Evolutionary conservation across 2,329 filamentous ascomycete genomes (phyloP).

Genomic region (Ophiostoma sp.): DNA sequence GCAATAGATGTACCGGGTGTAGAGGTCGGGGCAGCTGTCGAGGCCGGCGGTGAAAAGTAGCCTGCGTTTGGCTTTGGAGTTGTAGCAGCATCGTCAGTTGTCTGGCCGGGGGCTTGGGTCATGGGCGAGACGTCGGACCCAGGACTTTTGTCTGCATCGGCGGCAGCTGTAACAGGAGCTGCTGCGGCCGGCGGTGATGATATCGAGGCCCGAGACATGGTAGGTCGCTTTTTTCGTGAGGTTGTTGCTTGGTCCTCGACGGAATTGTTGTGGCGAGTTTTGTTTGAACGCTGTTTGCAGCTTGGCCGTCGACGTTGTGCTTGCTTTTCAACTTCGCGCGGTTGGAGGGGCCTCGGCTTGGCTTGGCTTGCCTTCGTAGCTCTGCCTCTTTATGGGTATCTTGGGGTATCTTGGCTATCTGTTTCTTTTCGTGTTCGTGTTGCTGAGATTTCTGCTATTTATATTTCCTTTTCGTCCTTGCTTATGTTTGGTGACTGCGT

Average conservation of each 20-base stretch:
- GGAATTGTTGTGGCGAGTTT: not conserved
- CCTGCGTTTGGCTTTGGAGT: slow-evolving; percentile 27
- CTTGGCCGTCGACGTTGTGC: not conserved
- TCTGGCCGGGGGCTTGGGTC: slow-evolving; percentile 34
- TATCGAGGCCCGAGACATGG: not conserved
- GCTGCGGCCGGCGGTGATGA: not conserved
- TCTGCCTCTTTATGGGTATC: not conserved
- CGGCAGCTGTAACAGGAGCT: slow-evolving; percentile 15
- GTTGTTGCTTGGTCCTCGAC: not conserved
- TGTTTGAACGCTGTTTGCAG: not conserved
- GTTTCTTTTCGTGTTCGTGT: not conserved
- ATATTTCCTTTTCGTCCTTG: not conserved
- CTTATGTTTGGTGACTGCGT: not conserved
- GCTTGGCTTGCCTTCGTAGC: not conserved
- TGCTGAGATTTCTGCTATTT: slow-evolving; percentile 9
- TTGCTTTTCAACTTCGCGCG: not conserved
- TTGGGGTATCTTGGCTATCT: not conserved
- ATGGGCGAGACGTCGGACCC: slow-evolving; percentile 49
- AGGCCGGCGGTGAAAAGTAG: slow-evolving; percentile 34
- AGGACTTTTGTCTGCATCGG: slow-evolving; percentile 36
- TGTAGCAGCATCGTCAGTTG: slow-evolving; percentile 29
- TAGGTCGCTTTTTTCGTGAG: too few species aligned
- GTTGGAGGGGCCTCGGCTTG: not conserved
- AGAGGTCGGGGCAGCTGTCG: not conserved
- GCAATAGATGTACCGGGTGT: slow-evolving; percentile 19